phyloP scores from a whole-genome alignment of 805 yeast species.

The Sugiyamaella marilandica region DNA sequence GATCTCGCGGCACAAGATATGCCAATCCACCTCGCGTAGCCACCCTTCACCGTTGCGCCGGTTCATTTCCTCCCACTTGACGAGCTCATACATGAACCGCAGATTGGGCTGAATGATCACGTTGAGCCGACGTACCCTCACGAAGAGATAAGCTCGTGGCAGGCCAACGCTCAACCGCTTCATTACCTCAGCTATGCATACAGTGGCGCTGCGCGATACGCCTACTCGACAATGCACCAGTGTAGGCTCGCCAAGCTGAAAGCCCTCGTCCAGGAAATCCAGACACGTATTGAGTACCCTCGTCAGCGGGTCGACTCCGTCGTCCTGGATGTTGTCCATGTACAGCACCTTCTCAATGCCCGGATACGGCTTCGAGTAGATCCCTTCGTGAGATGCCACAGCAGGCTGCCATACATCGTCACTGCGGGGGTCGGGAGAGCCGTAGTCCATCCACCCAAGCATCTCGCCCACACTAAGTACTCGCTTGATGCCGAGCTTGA shows the following conservation, averaged over 20 bases:
- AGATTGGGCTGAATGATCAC: conserved; percentile 93
- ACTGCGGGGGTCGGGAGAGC: not conserved
- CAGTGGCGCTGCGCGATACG: conserved; percentile 91
- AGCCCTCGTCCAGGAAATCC: conserved; percentile 56
- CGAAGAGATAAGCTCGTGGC: conserved; percentile 78
- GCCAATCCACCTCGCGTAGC: conserved; percentile 80
- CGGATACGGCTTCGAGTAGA: conserved; percentile 12
- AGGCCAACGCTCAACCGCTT: conserved; percentile 59
- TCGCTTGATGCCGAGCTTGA: conserved; percentile 61
- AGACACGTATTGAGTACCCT: conserved; percentile 59
- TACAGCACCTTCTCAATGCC: conserved; percentile 49
- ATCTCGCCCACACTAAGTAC: conserved; percentile 85
- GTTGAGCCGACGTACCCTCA: conserved; percentile 83
- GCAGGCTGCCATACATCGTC: not conserved
- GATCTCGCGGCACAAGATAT: conserved; percentile 76
- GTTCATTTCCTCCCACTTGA: conserved; percentile 56
- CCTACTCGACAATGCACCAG: conserved; percentile 95
- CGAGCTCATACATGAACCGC: conserved; percentile 84
- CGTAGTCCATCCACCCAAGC: conserved; percentile 53
- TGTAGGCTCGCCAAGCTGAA: conserved; percentile 42
- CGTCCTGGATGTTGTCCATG: conserved; percentile 77
- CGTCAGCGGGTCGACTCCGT: conserved; percentile 78
- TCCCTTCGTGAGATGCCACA: not conserved
- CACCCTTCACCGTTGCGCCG: conserved; percentile 24
- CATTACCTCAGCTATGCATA: conserved; percentile 94